Evolutionary conservation across 1,284 basidiomycete genomes (phyloP), one percentile per base, ranked within the genome.

Genomic region (Irpex lacteus): DNA sequence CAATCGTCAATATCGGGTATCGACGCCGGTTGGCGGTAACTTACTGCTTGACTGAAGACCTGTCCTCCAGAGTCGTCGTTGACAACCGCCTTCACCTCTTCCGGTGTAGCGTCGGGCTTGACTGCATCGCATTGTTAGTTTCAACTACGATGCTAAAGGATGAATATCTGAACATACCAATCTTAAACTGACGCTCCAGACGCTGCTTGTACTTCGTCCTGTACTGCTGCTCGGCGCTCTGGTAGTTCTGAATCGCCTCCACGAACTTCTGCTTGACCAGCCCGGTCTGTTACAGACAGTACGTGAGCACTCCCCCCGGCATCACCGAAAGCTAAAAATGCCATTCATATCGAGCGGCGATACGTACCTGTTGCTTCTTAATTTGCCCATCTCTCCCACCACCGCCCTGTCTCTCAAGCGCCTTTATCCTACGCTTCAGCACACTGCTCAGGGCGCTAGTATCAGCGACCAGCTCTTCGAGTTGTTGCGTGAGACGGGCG

Each of bases 121-220:
- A 98, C 95, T 89, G 68, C 0, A 63, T 13, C 15, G 18, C n/a
- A 66, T 18, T 32, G 64, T 63, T 60, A 52, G 13, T 1, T 32
- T 2, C 19, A 18, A 60, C 38, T 36, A 40, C 60, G 26, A 26
- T 56, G 34, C 54, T 65, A 44, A 59, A 32, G 18, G 60, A 63
- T 19, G 54, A 49, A 60, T 26, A 2, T 34, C 44, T 57, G 38
- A 19, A 79, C 84, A 7, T 62, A 91, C 91, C 91, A 70, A 99
- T 99, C 80, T 91, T 95, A 82, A 92, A 97, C 80, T 99, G 98
- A 67, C 98, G 87, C 80, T 97, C 96, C 81, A 97, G 89, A 55
- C 96, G 85, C 75, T 96, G 94, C 78, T 95, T 95, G 79, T 98
- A 96, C 81, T 94, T 96, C 69, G 91, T 85, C 64, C 97, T 89